Evolutionary conservation across 176 grass and related monocot genomes (phyloP), one percentile per base, ranked within the genome.

Genomic region (Microstegium vimineum): DNA sequence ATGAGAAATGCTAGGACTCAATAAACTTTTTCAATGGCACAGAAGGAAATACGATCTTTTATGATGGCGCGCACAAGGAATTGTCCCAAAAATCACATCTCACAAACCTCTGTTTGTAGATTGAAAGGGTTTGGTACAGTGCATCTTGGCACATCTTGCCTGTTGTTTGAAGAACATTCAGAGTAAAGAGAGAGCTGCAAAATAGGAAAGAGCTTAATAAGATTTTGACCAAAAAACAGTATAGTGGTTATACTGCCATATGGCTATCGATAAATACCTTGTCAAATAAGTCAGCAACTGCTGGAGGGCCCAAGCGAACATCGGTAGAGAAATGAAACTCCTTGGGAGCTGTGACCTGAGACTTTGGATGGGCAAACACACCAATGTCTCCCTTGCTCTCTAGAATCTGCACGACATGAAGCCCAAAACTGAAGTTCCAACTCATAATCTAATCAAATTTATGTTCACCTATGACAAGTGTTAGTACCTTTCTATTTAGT

Each of bases 301-400:
- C 62, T 73, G 91, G 76, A 90, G 96, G 85, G 62, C 97, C 97
- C 73, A 99, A 83, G 62, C 97, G 83, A 69, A 77, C 74, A 71
- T 92, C 82, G 0, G 97, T 99, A n/a, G 83, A 76, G 80, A 99
- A 99, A 76, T 92, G 93, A 59, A 99, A 99, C 70, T 96, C 87
- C 45, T 92, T 90, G 57, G 89, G 89, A 37, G 74, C 77, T 34
- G 97, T 99, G 43, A 84, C 37, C 30, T 86, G 91, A 59, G 85
- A 71, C 79, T 90, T 96, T 40, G 85, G 73, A 15, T 86, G 40
- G 26, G 69, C 27, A 88, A 83, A 75, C 43, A 90, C 52, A 59
- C 88, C 90, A 16, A 86, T 73, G 36, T 89, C 93, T 35, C 91
- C 87, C 66, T 87, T 94, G 81, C 82, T 86, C 43, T 99, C 91